These are phyloP conservation scores for Kregervanrija delftensis DNA, from an alignment of 805 yeast genomes.

Conservation along the genomic window DNA sequence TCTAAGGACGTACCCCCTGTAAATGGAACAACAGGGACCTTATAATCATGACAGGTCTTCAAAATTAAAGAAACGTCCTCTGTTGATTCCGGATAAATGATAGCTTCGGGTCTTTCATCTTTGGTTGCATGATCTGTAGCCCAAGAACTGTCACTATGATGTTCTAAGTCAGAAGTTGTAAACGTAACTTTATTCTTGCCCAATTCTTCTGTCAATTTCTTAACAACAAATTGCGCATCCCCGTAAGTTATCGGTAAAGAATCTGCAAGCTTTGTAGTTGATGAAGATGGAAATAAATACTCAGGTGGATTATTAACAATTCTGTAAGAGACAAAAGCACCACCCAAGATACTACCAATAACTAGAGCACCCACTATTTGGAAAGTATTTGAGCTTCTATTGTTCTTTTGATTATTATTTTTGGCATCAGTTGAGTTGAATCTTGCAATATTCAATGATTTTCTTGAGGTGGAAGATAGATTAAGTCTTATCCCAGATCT, in stretches of 20 bases:
- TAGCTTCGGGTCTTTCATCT: constrained; percentile 31
- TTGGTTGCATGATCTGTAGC: constrained; percentile 29
- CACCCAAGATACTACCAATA: constrained; percentile 17
- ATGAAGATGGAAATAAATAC: constrained; percentile 24
- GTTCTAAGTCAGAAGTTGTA: constrained; percentile 25
- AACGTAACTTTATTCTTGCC: constrained; percentile 44
- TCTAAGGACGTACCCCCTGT: constrained; percentile 78
- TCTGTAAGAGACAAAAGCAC: constrained; percentile 14
- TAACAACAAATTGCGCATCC: constrained; percentile 35
- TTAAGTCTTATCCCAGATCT: no score
- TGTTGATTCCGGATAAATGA: constrained; percentile 58
- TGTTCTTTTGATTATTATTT: no score
- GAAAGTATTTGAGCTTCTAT: no score
- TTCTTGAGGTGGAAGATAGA: no score
- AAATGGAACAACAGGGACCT: constrained; percentile 65
- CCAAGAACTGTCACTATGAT: constrained; percentile 28
- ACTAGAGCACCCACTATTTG: background rate
- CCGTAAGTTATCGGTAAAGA: constrained; percentile 52
- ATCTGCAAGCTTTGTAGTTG: constrained; percentile 42
- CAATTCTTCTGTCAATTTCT: constrained; percentile 41
- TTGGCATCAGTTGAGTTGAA: no score
- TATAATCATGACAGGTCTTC: constrained; percentile 52
- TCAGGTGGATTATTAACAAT: constrained; percentile 19
- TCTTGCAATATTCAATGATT: no score
- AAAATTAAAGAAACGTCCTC: constrained; percentile 60